Evolutionary conservation across 2,329 filamentous ascomycete species (phyloP).

Genomic region (Xylaria polymorpha): DNA sequence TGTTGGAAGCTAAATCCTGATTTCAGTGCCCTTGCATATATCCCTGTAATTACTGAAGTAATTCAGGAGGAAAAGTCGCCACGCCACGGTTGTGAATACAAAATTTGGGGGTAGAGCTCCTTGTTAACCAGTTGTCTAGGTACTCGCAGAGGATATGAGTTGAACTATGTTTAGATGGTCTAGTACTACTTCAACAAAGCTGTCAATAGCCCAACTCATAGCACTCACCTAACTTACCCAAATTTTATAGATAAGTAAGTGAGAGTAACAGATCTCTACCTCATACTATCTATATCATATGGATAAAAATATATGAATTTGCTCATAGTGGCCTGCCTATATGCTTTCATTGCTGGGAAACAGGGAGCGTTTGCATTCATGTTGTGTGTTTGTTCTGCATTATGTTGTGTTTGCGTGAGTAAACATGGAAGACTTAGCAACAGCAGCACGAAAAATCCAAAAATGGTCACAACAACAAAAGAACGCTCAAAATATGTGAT

Average conservation of each 20-base stretch:
- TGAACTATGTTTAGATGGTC: background rate
- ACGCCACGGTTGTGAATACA: background rate
- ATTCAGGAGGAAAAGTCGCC: background rate
- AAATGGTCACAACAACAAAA: too few species aligned
- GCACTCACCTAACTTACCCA: background rate
- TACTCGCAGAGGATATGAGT: too few species aligned
- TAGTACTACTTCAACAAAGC: background rate
- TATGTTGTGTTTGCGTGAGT: background rate
- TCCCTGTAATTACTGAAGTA: background rate
- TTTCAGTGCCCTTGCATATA: background rate
- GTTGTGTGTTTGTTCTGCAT: background rate
- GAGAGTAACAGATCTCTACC: background rate
- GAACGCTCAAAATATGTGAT: background rate
- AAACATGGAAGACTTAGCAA: background rate
- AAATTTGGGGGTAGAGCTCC: background rate
- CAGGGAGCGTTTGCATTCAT: background rate
- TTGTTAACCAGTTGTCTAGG: too few species aligned
- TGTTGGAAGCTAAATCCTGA: background rate
- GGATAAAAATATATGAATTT: background rate
- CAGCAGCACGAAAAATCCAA: background rate
- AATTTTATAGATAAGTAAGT: background rate
- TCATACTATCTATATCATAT: background rate
- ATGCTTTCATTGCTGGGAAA: background rate
- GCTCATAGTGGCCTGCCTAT: background rate
- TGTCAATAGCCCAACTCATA: background rate